A percentile compares a stretch with the other conserved stretches of the same genome.
Evolutionary conservation across 1,284 basidiomycete genomes (phyloP).

Genomic region (Sporisorium iseilematis-ciliati): DNA sequence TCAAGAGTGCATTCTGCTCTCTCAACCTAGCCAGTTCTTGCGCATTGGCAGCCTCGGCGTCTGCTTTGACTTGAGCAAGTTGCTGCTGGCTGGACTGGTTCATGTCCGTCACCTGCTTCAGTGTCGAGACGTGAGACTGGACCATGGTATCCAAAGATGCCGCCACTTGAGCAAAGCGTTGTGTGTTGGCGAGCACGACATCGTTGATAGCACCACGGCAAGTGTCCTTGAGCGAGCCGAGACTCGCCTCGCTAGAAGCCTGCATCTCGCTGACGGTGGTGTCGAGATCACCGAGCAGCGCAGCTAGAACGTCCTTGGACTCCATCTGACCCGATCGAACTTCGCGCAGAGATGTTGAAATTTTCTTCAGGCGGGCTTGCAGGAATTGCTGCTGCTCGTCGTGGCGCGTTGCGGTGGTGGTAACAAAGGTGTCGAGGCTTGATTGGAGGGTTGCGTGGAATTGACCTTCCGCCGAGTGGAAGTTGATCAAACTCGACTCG

Average conservation of each 20-base stretch:
- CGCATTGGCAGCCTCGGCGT: conserved; percentile 74
- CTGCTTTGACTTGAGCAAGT: conserved; percentile 73
- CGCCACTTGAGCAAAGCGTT: conserved; percentile 57
- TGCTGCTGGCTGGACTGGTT: conserved; percentile 70
- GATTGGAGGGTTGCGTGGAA: conserved; percentile 73
- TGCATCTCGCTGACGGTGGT: conserved; percentile 75
- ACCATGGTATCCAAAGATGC: conserved; percentile 68
- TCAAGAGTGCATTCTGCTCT: conserved; percentile 80
- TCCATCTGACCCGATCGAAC: conserved; percentile 58
- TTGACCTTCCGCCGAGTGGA: conserved; percentile 75
- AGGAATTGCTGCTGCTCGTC: conserved; percentile 73
- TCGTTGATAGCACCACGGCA: conserved; percentile 69
- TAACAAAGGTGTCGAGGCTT: conserved; percentile 51
- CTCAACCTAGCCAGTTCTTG: conserved; percentile 76
- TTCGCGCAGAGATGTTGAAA: conserved; percentile 29
- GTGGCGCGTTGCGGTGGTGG: conserved; percentile 75
- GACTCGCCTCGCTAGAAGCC: conserved; percentile 74
- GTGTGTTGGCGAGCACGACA: conserved; percentile 53
- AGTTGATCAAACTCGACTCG: conserved; percentile 76
- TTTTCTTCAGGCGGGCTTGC: conserved; percentile 40
- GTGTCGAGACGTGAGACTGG: conserved; percentile 75
- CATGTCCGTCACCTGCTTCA: conserved; percentile 76
- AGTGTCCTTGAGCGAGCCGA: conserved; percentile 67
- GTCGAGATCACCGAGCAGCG: conserved; percentile 77
- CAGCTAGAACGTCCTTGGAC: conserved; percentile 73